Conservation (phyloP, 164 flowering plant species). For the Vitis vinifera region DNA sequence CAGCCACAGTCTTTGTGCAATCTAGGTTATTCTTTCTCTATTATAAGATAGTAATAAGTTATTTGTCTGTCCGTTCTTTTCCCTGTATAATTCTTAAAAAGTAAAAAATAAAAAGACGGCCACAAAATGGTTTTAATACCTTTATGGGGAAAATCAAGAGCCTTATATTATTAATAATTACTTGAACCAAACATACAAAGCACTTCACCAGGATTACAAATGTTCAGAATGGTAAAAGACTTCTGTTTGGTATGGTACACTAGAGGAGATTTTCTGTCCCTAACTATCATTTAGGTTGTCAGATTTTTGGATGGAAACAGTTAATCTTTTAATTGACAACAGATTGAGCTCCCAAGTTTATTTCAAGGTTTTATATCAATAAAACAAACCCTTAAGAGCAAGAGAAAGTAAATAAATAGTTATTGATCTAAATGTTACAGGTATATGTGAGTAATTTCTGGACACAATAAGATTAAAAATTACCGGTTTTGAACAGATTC, state of each 20-base stretch:
- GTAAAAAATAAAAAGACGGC: background rate
- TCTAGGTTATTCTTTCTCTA: background rate
- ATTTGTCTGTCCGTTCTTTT: background rate
- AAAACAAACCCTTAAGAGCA: background rate
- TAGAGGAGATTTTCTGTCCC: background rate
- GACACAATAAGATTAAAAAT: constrained; percentile 12
- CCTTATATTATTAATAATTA: background rate
- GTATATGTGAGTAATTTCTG: background rate
- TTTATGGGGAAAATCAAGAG: background rate
- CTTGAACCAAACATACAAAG: background rate
- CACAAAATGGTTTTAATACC: background rate
- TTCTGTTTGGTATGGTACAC: background rate
- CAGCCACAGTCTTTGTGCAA: background rate
- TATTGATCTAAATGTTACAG: background rate
- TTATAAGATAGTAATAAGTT: background rate
- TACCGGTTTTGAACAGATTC: constrained; percentile 69
- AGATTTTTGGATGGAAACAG: background rate
- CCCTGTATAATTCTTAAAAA: background rate
- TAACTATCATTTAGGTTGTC: background rate
- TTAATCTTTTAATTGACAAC: background rate
- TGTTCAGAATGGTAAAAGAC: background rate
- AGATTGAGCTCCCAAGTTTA: background rate
- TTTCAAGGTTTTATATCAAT: background rate
- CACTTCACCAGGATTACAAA: background rate
- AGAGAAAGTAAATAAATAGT: background rate